Conservation (phyloP, 768 basidiomycete genomes). For the Pulveroboletus sp. region DNA sequence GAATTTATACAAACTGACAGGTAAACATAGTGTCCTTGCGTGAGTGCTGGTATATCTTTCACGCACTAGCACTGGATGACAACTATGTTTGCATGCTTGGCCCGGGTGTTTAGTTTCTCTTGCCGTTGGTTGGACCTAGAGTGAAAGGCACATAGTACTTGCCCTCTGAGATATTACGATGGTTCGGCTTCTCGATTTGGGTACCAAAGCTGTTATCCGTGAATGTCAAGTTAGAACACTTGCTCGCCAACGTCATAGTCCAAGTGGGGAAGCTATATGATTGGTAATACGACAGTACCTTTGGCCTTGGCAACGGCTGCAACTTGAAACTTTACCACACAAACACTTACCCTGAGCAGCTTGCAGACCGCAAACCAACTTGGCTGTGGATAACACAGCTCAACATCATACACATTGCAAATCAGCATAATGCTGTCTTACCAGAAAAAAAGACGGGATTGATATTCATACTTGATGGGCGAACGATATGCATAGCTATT, state of each 20-base stretch:
- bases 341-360: slow-evolving; percentile 19
- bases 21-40: not conserved
- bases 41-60: not conserved
- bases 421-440: not conserved
- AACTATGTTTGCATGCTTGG: not conserved
- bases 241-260: no score
- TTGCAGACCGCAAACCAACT: slow-evolving; percentile 17
- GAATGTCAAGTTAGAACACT: no score
- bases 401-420: not conserved
- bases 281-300: no score
- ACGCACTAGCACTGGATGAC: not conserved
- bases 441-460: slow-evolving; percentile 23
- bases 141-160: no score
- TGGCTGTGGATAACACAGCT: slow-evolving; percentile 12
- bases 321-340: no score
- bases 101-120: no score
- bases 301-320: no score
- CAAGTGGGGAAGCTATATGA: no score
- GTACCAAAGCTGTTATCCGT: no score
- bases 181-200: no score
- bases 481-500: slow-evolving; percentile 7
- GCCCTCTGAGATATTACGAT: no score
- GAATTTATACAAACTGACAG: not conserved
- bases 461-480: slow-evolving; percentile 19
- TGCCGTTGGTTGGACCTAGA: no score